phyloP scores from a whole-genome alignment of 306 rosid genomes.

The Cucurbita ficifolia region DNA sequence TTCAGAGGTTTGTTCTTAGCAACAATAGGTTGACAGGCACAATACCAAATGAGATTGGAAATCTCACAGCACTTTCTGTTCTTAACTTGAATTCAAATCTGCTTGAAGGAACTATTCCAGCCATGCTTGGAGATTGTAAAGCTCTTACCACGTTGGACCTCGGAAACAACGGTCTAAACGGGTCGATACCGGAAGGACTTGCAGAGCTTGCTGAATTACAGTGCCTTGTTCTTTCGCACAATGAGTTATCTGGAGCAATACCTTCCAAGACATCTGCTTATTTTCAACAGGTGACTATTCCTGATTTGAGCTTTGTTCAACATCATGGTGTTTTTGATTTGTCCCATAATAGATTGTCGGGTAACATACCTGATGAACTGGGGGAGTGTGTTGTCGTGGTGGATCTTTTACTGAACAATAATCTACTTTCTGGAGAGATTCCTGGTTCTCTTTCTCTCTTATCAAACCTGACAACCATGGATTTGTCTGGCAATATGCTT shows the following conservation, averaged over 20 bases:
- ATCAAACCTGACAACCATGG: conserved; percentile 68
- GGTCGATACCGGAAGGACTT: conserved; percentile 56
- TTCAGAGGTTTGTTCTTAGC: conserved; percentile 63
- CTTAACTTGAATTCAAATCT: conserved; percentile 65
- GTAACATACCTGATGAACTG: conserved; percentile 67
- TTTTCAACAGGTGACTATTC: conserved; percentile 57
- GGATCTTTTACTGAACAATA: conserved; percentile 53
- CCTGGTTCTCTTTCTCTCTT: conserved; percentile 52
- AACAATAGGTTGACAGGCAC: conserved; percentile 52
- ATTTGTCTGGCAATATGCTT: conserved; percentile 70
- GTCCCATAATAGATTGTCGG: conserved; percentile 71
- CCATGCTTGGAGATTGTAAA: conserved; percentile 45
- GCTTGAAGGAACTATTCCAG: conserved; percentile 64
- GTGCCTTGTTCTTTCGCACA: conserved; percentile 86
- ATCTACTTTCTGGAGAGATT: conserved; percentile 62
- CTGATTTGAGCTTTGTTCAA: conserved; percentile 80
- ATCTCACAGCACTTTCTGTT: conserved; percentile 51
- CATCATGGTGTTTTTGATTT: conserved; percentile 86
- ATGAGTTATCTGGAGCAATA: conserved; percentile 67
- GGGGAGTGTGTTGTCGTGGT: conserved; percentile 56
- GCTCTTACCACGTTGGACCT: conserved; percentile 71
- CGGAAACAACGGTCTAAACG: conserved; percentile 58
- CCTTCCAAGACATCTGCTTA: conserved; percentile 50
- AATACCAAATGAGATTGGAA: conserved; percentile 65
- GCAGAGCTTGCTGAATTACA: conserved; percentile 50